phyloP scores from a whole-genome alignment of 1,139 yeast genomes.

The Geotrichum fermentans region DNA sequence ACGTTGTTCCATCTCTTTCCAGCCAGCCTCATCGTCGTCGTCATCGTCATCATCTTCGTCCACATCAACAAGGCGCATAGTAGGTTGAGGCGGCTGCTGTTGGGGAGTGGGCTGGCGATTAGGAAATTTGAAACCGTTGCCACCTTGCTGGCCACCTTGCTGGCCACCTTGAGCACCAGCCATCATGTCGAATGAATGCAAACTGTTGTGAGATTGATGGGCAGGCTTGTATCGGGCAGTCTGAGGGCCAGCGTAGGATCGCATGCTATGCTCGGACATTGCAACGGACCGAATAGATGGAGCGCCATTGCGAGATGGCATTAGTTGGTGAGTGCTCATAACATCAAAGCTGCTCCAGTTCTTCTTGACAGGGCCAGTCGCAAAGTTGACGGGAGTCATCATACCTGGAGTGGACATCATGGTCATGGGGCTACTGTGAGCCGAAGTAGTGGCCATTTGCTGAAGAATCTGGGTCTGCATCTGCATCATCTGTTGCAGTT shows the following conservation, averaged over 20 bases:
- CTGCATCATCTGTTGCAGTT: conserved; percentile 37
- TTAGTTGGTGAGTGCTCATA: conserved; percentile 17
- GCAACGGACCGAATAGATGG: conserved; percentile 28
- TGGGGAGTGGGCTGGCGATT: conserved; percentile 2
- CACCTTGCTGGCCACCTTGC: not conserved
- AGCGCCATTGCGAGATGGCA: conserved; percentile 24
- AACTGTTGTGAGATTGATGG: conserved; percentile 13
- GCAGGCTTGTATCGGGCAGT: conserved; percentile 4
- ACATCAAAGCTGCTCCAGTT: conserved; percentile 26
- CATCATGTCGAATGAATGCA: conserved; percentile 7
- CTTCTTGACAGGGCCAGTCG: conserved; percentile 18
- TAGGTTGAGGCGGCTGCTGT: conserved; percentile 2
- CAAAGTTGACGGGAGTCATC: conserved; percentile 13
- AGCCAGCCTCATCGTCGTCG: conserved; percentile 21
- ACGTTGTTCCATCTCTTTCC: conserved; percentile 20
- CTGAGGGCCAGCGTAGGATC: conserved; percentile 15
- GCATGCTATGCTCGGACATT: conserved; percentile 26
- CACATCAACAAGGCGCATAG: conserved; percentile 6
- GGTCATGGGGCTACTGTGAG: conserved; percentile 12
- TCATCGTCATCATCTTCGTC: conserved; percentile 21
- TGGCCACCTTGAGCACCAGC: too few relatives aligned
- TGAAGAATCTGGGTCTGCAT: conserved; percentile 36
- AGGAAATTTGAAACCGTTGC: conserved; percentile 8
- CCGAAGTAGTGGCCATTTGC: conserved; percentile 26
- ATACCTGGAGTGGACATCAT: conserved; percentile 14